Evolutionary conservation across 2,329 filamentous ascomycete species (phyloP), one percentile per base, ranked within the genome.

Genomic region (Diplodia intermedia): DNA sequence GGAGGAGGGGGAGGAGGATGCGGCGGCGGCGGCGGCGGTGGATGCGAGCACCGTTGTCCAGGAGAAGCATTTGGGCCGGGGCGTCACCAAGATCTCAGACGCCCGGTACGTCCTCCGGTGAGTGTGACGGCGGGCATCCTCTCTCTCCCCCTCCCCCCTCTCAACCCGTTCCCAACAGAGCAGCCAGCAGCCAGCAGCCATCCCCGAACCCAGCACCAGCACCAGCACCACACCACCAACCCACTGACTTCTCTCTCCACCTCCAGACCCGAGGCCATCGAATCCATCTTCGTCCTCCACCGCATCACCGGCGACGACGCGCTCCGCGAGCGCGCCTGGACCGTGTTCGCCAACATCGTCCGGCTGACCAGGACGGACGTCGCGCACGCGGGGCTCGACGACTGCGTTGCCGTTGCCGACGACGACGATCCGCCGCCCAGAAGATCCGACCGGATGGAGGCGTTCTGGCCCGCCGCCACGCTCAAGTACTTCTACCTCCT

Each of bases 221-320:
- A 23, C 1, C 23, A n/a, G n/a, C n/a, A n/a, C n/a, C n/a, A n/a
- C n/a, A n/a, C n/a, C n/a, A n/a, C 23, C 23, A 26, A 26, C 23
- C 23, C 23, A 33, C 38, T 43, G 15, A 62, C n/a, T 7, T 11
- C 8, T 3, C 2, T 23, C 23, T 2, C n/a, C 26, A 15, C 63
- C n/a, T 40, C 8, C 52, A 66, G 63, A 2, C 83, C 86, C 0
- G 86, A 89, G 75, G 86, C 86, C 2, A 86, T 89, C 55, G 86
- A 89, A 72, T 85, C 83, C 14, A 82, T 88, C 3, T 89, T 88
- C 75, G 80, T 88, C 71, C 78, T 89, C 74, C 87, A 88, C 71
- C 83, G 86, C 26, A 85, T 87, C 54, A 88, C 86, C 0, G 86
- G 86, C 18, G 83, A 87, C 69, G 80, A 79, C 65, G 77, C 73